Evolutionary conservation across 768 basidiomycete genomes (phyloP), one percentile per base, ranked within the genome.

Genomic region (Pleurotus tuber-regium): DNA sequence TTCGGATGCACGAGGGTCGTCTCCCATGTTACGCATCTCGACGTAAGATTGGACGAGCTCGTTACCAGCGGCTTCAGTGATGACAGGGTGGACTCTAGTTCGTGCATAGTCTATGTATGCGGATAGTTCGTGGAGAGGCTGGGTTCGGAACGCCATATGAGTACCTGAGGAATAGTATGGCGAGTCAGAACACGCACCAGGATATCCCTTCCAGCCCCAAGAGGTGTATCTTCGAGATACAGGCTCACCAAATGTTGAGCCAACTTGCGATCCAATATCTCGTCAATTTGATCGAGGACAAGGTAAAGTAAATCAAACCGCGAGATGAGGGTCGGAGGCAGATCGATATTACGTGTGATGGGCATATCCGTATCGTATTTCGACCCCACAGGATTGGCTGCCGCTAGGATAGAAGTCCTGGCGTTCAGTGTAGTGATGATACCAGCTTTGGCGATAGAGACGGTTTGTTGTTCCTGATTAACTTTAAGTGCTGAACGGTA

Each of bases 351-450:
- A 47, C 86, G 79, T 0, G 96, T 96, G 59, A 98, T 89, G 2
- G 96, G 93, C 61, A 91, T 72, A 55, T 92, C 82, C 40, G 89
- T 84, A 67, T 98, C 90, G 71, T 98, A 98, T 65, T 92, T 92
- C 0, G 92, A 95, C 14, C 91, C 92, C 23, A 98, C 90, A 1
- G 97, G 97, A 64, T 99, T 98, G 19, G 97, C 97, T 4, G 95
- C 97, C 1, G 97, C 97, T 8, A 99, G 78, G 58, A 99, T 94
- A 0, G 96, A 98, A 0, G 97, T 98, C n/a, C 97, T 80, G 0
- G 97, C 97, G 61, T 99, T 99, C 53, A 99, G 76, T 0, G 97
- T 99, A 0, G 97, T 98, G 63, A 98, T 98, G 58, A 99, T 99
- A 8, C 97, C 97, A 0, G 97, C 97, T 70, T 98, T 99, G 4